Conservation (phyloP, 805 yeast genomes). For the Metschnikowia sp. region DNA sequence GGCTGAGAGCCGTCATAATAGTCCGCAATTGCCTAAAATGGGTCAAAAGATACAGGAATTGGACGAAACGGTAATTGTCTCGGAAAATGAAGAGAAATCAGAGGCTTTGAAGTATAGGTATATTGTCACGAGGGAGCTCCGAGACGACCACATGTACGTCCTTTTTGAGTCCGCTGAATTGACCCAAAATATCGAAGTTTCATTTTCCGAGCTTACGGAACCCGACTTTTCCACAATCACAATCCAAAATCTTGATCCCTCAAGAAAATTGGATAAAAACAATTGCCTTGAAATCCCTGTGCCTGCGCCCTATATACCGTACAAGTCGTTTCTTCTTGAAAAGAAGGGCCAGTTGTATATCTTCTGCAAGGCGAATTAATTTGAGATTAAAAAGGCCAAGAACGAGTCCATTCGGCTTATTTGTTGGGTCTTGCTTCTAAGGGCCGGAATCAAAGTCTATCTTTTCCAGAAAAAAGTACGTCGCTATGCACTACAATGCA, state of each 20-base stretch:
- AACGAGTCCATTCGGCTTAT: no score
- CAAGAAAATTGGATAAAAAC: constrained; percentile 5
- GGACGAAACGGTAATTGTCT: not conserved
- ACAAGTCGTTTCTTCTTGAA: constrained; percentile 10
- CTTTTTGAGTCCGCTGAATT: constrained; percentile 18
- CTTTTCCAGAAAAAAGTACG: no score
- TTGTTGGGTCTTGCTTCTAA: no score
- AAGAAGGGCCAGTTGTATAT: constrained; percentile 11
- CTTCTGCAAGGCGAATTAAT: constrained; percentile 2
- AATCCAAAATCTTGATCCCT: constrained; percentile 14
- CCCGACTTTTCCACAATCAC: not conserved
- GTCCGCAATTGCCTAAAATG: not conserved
- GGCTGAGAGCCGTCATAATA: not conserved
- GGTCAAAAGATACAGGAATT: not conserved
- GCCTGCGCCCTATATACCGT: constrained; percentile 8
- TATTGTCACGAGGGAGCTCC: constrained; percentile 4
- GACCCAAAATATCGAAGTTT: constrained; percentile 9
- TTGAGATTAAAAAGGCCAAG: no score
- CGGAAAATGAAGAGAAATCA: not conserved
- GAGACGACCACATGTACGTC: constrained; percentile 5
- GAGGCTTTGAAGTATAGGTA: constrained; percentile 5
- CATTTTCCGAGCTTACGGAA: not conserved
- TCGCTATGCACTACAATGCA: no score
- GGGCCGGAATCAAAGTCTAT: no score
- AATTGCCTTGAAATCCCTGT: constrained; percentile 10